Evolutionary conservation across 2,329 filamentous ascomycete genomes (phyloP), one percentile per base, ranked within the genome.

Genomic region (Cryphonectria radicalis): DNA sequence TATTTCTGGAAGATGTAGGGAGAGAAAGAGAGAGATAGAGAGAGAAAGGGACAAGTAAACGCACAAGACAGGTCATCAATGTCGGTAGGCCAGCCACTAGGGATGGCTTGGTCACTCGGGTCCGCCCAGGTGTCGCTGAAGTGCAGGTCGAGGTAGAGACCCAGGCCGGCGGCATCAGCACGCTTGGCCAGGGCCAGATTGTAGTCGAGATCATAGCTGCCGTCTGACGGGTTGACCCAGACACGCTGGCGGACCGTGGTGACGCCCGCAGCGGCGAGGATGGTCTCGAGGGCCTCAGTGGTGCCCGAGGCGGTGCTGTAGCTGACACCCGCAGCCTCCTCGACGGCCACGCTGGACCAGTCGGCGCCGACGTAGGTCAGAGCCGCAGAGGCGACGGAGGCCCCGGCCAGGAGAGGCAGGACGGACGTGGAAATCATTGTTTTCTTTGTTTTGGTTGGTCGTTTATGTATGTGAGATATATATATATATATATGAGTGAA

Each of bases 41-140:
- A 3, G 10, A 40, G 11, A 40, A 40, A 13, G 37, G 37, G 11
- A 40, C 37, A 11, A 40, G 28, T 13, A 0, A 40, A 62, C 13
- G 35, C 25, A 43, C 43, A 43, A 37, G 62, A 1, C 1, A 93
- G 83, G 68, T 87, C 84, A 42, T 87, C 85, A 67, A 91, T 85
- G 69, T 83, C 84, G 0, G 84, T 85, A 0, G 88, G 87, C 91
- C 91, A 93, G 14, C 88, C 90, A 0, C 85, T 83, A 0, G 91
- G 91, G 6, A 87, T 89, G 0, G 80, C 81, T 78, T 93, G 91
- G 69, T 92, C 80, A 1, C 79, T 82, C 0, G 91, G 90, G 75
- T 93, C 91, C 0, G 91, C 91, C 91, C 91, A 93, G 1, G 87
- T 91, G 80, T 93, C 90, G 78, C 87, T 89, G 75, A 88, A 89